Conservation (phyloP, 1,284 basidiomycete genomes). For the Thelephora terrestris region DNA sequence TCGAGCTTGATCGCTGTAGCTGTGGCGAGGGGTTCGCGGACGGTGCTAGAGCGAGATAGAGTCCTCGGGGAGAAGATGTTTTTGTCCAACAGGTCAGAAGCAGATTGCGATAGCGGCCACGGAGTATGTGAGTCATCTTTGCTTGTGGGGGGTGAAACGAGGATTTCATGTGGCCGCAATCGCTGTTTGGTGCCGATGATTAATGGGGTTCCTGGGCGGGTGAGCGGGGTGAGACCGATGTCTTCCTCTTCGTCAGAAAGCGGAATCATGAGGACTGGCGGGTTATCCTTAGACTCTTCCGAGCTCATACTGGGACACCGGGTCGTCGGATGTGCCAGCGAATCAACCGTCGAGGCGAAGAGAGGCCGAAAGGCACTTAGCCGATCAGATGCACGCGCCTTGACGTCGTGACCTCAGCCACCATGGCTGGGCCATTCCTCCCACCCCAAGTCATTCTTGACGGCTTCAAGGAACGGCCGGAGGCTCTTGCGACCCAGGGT, state of each 20-base stretch:
- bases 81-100: constrained; percentile 19
- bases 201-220: constrained; percentile 11
- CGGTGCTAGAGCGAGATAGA: constrained; percentile 33
- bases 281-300: too few relatives aligned
- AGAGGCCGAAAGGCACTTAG: neutral
- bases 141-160: constrained; percentile 6
- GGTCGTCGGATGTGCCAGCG: neutral
- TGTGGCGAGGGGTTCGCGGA: constrained; percentile 5
- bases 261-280: neutral
- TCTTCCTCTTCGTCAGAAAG: constrained; percentile 17
- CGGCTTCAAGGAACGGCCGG: constrained; percentile 39
- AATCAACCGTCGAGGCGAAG: neutral
- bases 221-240: constrained; percentile 21
- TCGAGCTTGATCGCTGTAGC: constrained; percentile 11
- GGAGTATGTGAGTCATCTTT: constrained; percentile 5
- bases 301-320: too few relatives aligned
- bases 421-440: constrained; percentile 34
- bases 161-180: constrained; percentile 9
- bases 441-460: constrained; percentile 27
- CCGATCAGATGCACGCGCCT: constrained; percentile 5
- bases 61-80: constrained; percentile 11
- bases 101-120: constrained; percentile 21
- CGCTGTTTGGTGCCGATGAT: constrained; percentile 3
- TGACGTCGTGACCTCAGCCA: neutral
- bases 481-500: constrained; percentile 45